Base-by-base conservation (phyloP, 495 filamentous ascomycete species). In the Penicillium tannophilum region DNA sequence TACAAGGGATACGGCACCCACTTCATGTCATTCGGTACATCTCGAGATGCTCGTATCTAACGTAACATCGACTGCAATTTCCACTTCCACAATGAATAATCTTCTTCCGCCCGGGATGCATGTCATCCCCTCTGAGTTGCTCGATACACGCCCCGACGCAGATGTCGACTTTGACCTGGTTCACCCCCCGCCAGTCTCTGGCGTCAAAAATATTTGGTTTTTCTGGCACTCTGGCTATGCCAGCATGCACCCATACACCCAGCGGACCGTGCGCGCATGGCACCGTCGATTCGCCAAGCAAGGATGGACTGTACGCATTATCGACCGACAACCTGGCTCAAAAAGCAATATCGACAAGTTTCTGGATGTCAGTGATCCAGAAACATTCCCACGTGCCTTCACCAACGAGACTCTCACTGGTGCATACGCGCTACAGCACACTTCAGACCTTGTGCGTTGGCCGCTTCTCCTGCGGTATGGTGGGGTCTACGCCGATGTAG, bases 401-500 rank as follows among this genome's bases (percentile, higher is more conserved):
- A 62, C 61, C 11, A 72, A 82, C 7, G 72, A 74, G 20, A 76
- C 74, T 4, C 66, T 86, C 30, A 63, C 68, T 47, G 82, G 83
- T 43, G 59, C 58, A 7, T 81, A 81, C 63, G 79, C 74, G 0
- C 64, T 67, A 17, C 83, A 84, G 64, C 82, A 84, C 63, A 76
- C 72, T 7, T 83, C 80, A 1, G 83, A 86, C 52, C 79, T 86
- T 8, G 81, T 84, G 16, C 78, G 83, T 23, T 83, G 68, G 53
- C 83, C 83, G 46, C 65, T 86, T 14, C 63, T 86, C 30, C 72
- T 82, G 5, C 76, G 72, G 52, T 82, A 84, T 59, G 82, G 83
- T 31, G 83, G 83, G 36, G 73, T 84, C 24, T 86, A 84, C 58
- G 76, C 81, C 0, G 82, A 85, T 59, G 82, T 80, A 0, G 82